Base-by-base conservation (phyloP, 2,329 filamentous ascomycete species). In the Colletotrichum melonis region DNA sequence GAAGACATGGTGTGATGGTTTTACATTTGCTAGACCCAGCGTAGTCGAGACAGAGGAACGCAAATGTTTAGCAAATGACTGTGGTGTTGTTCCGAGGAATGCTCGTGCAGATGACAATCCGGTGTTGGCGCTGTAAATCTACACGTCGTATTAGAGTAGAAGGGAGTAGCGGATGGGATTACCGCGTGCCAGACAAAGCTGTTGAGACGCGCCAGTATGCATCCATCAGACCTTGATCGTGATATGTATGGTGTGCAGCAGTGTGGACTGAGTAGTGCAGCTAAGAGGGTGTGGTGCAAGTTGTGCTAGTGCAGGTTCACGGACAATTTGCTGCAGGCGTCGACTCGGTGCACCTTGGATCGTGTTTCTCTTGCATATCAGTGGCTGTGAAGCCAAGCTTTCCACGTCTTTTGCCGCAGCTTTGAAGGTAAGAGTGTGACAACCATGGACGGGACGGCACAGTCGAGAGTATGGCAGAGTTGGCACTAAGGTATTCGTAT, bases 251-350 rank as follows among this genome's bases (percentile, higher is more conserved):
- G 59, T 22, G 26, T 16, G 58, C 35, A 16, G 28, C 57, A 30
- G 14, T 16, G n/a, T 26, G 26, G 11, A 22, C 19, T 12, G 30
- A 56, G 52, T 63, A 16, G 46, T 28, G 49, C 28, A 62, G 65
- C 26, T 35, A 38, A 69, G 63, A 62, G 68, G 63, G 68, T 67
- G 68, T 62, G 28, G 63, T 46, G 68, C 46, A 67, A 55, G 67
- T 63, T 72, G 66, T 64, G 54, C 66, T 69, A 72, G 70, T 56
- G 59, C 54, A 69, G 66, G 59, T 69, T 54, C 66, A 64, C 69
- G 70, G 70, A 65, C 59, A 64, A 55, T 73, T 73, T 73, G 46
- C 69, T 71, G 69, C 69, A 71, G 63, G 57, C 63, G 56, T 26
- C 26, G 63, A 67, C 60, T 63, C 19, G 63, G 46, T 71, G 63